phyloP scores from a whole-genome alignment of 345 rosid species.

The Boechera stricta region DNA sequence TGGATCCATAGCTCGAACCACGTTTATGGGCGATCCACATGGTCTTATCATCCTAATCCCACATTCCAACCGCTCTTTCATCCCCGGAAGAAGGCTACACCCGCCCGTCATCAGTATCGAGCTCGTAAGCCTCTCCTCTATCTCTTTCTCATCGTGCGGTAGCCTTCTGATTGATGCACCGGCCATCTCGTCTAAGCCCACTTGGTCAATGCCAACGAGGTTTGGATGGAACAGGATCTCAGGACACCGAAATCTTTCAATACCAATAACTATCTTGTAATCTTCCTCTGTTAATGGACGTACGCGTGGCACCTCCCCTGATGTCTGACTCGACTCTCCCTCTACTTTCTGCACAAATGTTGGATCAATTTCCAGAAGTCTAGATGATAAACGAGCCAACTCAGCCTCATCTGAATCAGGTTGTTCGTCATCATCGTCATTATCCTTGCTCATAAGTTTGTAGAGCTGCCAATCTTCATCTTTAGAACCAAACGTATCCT shows the following conservation, averaged over 20 bases:
- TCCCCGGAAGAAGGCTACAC: constrained; percentile 70
- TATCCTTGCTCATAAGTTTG: constrained; percentile 88
- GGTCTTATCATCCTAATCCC: constrained; percentile 89
- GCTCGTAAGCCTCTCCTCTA: constrained; percentile 69
- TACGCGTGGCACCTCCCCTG: constrained; percentile 61
- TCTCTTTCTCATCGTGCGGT: constrained; percentile 48
- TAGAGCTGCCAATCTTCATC: constrained; percentile 99
- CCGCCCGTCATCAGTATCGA: constrained; percentile 88
- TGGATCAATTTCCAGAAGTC: constrained; percentile 89
- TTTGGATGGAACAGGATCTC: constrained; percentile 82
- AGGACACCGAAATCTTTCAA: constrained; percentile 89
- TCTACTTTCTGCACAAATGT: constrained; percentile 73
- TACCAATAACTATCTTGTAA: constrained; percentile 76
- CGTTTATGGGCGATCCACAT: constrained; percentile 68
- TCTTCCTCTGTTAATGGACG: constrained; percentile 88
- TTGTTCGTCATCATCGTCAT: constrained; percentile 78
- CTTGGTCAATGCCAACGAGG: constrained; percentile 85
- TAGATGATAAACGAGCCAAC: constrained; percentile 69
- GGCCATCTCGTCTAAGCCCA: constrained; percentile 82
- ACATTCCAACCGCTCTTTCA: constrained; percentile 70
- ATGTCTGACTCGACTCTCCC: constrained; percentile 54
- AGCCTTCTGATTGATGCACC: constrained; percentile 81
- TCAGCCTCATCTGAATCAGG: constrained; percentile 76
- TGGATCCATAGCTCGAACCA: constrained; percentile 74
- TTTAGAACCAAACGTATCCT: constrained; percentile 87